Base-by-base conservation (phyloP, 345 rosid species). In the Acer negundo region DNA sequence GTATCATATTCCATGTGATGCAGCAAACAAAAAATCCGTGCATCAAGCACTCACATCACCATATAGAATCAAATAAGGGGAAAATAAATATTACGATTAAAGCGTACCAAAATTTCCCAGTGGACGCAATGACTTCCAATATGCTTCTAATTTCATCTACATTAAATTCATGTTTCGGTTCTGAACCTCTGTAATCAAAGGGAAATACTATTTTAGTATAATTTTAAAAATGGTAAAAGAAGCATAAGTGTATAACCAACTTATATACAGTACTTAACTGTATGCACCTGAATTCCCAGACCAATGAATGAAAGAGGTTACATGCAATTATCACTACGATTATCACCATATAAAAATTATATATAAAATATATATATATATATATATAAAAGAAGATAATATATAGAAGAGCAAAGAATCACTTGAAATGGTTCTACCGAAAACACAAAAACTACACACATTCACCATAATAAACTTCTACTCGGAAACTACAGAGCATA, bases 61-160 rank as follows among this genome's bases (percentile, higher is more conserved):
- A 66, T 56, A 71, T n/a, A 53, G 10, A 22, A 20, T 1, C n/a
- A 59, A 19, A 31, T 35, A 65, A 72, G 65, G 70, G 56, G 47
- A 65, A 44, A 51, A 69, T 44, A 73, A 49, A 49, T 11, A 56
- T 67, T 16, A 76, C 49, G 64, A 58, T 24, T 61, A 74, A 75
- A 49, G 38, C 65, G 58, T 81, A 93, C 98, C 97, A 89, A 85
- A 90, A 92, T 69, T 85, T 89, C 64, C 97, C 97, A 0, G 92
- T 89, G 74, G 93, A 86, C 62, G 97, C 93, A 84, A 93, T 87
- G 77, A 86, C 83, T 87, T 89, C 88, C 62, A 93, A 77, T 72
- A 86, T 69, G 44, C 84, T 71, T 62, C 84, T 76, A 47, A 83
- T 71, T 67, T 89, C 91, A 72, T 87, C 92, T 62, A 83, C 89